Percentiles rank a stretch among this genome's conserved stretches.
phyloP scores from a whole-genome alignment of 306 rosid genomes.

The Oemleria cerasiformis region DNA sequence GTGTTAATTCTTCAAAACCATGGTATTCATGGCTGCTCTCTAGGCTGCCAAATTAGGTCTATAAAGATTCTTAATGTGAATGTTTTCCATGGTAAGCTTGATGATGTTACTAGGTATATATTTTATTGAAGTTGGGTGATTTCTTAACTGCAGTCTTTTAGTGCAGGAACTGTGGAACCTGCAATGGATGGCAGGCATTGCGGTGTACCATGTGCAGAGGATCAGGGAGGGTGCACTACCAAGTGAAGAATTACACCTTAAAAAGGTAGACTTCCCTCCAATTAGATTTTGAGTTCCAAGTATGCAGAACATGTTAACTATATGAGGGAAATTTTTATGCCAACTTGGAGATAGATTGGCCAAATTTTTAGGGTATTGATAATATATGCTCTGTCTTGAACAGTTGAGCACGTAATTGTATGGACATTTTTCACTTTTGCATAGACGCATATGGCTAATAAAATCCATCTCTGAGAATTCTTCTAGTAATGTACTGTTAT shows the following conservation, averaged over 20 bases:
- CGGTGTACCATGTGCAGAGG: slow-evolving; percentile 85
- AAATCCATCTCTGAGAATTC: not conserved
- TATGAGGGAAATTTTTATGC: slow-evolving; percentile 10
- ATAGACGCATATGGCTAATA: not conserved
- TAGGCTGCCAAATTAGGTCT: not conserved
- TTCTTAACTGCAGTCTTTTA: slow-evolving; percentile 28
- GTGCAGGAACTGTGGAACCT: slow-evolving; percentile 71
- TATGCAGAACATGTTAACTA: slow-evolving; percentile 9
- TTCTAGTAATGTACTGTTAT: not conserved
- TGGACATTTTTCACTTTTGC: not conserved
- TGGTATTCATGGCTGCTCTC: not conserved
- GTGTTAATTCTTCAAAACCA: not conserved
- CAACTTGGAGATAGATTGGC: not conserved
- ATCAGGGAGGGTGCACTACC: slow-evolving; percentile 88
- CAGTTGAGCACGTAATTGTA: not conserved
- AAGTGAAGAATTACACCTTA: slow-evolving; percentile 69
- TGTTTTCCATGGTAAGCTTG: not conserved
- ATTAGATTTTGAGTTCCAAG: slow-evolving; percentile 20
- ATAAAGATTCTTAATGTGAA: slow-evolving; percentile 1
- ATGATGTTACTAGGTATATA: not conserved
- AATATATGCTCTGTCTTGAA: not conserved
- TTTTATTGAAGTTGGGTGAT: slow-evolving; percentile 14
- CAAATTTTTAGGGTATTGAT: not conserved
- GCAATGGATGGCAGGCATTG: slow-evolving; percentile 97
- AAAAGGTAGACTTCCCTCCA: slow-evolving; percentile 47